Evolutionary conservation across 2,329 filamentous ascomycete genomes (phyloP).

Genomic region (Xylariaceae sp.): DNA sequence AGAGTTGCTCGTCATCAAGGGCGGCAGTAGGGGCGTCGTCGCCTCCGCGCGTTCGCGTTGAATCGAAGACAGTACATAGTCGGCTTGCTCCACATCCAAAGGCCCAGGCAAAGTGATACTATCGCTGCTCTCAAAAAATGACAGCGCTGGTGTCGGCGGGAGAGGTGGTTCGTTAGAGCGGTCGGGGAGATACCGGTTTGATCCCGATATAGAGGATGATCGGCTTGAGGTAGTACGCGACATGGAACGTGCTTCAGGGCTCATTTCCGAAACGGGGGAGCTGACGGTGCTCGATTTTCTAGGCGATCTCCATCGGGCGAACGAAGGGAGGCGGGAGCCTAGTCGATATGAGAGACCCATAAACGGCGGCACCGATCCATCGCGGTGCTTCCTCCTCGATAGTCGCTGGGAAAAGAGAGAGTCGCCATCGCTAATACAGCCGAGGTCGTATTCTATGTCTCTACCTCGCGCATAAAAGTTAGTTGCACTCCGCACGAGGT

Average conservation of each 20-base stretch:
- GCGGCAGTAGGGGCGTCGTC: conserved; percentile 84
- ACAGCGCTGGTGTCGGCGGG: conserved; percentile 68
- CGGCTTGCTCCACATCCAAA: conserved; percentile 61
- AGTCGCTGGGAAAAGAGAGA: conserved; percentile 52
- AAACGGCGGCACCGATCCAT: conserved; percentile 64
- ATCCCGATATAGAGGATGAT: conserved; percentile 77
- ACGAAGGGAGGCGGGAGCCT: conserved; percentile 64
- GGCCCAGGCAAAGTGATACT: conserved; percentile 57
- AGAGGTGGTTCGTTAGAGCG: conserved; percentile 58
- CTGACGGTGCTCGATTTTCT: conserved; percentile 54
- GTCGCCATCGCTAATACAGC: conserved; percentile 71
- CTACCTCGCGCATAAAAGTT: conserved; percentile 50
- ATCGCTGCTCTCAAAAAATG: conserved; percentile 66
- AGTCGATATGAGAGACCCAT: conserved; percentile 70
- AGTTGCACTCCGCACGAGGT: conserved; percentile 48
- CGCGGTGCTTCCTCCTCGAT: conserved; percentile 61
- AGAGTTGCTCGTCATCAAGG: conserved; percentile 70
- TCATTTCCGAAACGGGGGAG: conserved; percentile 80
- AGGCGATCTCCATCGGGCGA: conserved; percentile 58
- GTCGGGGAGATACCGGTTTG: conserved; percentile 55
- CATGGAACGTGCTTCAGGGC: conserved; percentile 76
- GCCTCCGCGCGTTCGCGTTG: conserved; percentile 68
- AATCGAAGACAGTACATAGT: conserved; percentile 56
- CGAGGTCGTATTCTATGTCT: conserved; percentile 69
- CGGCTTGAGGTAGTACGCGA: conserved; percentile 75